Base-by-base conservation (phyloP, 164 flowering plant species). In the Nelumbo lutea region DNA sequence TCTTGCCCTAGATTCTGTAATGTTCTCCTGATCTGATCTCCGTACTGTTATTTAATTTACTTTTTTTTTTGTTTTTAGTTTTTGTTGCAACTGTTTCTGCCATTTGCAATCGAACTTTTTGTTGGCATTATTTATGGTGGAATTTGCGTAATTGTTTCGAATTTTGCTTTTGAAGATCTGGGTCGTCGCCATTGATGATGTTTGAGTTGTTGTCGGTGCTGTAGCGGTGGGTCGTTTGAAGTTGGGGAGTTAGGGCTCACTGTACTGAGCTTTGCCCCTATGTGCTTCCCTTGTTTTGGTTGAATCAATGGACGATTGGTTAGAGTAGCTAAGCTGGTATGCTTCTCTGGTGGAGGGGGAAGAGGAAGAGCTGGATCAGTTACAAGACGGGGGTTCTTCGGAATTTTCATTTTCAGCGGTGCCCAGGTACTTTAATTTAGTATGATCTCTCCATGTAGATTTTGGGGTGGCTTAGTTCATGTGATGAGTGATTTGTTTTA, bases 11-110 rank as follows among this genome's bases (percentile, higher is more conserved):
- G 70, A 68, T 66, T 77, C 71, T 72, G 71, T 50, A 57, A 45
- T 46, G 66, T 64, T 61, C 10, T 47, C 69, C 73, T 71, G 83
- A 80, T 80, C 82, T 44, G 82, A 76, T 82, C 80, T 79, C 68
- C 67, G 61, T 62, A 50, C 67, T 66, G 42, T 48, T 61, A 3
- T 6, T n/a, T 27, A 27, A 27, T 27, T 46, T 45, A n/a, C 42
- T 27, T 41, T 27, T 41, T 1, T 14, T 9, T 43, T 11, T 55
- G n/a, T 55, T 56, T 62, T 64, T 11, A 38, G 6, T 53, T n/a
- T 39, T 55, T 43, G 50, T 11, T 7, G 42, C 7, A 9, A 27
- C 14, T 6, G 6, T 53, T 41, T 39, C 44, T 14, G 57, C 15
- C 41, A 6, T 6, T 11, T 41, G 42, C 4, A n/a, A 41, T 14